phyloP scores from a whole-genome alignment of 441 rosid genomes.

The Euphorbia celastroides region DNA sequence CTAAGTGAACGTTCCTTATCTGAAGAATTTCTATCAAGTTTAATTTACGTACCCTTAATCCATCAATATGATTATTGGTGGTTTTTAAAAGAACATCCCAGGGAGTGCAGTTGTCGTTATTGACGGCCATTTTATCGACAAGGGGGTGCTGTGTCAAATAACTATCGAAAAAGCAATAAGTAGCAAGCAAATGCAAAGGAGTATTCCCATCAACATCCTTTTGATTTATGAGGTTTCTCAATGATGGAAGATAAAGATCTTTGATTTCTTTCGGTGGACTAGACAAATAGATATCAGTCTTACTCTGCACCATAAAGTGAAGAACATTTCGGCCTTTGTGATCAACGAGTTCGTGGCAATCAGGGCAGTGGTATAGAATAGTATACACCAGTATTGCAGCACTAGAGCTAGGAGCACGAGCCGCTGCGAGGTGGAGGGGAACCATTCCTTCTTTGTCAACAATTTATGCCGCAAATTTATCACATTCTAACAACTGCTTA shows the following conservation, averaged over 20 bases:
- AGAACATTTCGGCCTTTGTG: neutral
- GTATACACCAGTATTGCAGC: neutral
- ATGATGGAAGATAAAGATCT: neutral
- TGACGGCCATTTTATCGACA: neutral
- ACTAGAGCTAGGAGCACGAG: neutral
- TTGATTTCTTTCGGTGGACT: neutral
- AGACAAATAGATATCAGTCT: neutral
- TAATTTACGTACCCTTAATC: neutral
- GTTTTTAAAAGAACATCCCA: neutral
- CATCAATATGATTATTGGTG: neutral
- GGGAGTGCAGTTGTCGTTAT: neutral
- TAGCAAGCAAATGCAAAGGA: neutral
- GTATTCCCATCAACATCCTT: neutral
- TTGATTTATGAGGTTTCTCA: neutral
- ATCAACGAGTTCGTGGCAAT: conserved; percentile 4
- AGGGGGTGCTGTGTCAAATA: neutral
- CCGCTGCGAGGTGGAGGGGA: conserved; percentile 9
- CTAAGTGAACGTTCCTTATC: too few species aligned
- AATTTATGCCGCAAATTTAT: neutral
- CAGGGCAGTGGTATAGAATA: neutral
- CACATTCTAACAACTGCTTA: neutral
- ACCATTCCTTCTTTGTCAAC: conserved; percentile 4
- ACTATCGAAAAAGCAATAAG: neutral
- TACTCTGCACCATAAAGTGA: neutral
- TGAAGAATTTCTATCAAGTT: neutral